A percentile compares a stretch with the other conserved stretches of the same genome.
These are phyloP conservation scores for Apophysomyces ossiformis DNA, from an alignment of 371 early-diverging fungal genomes.

Conservation along the genomic window DNA sequence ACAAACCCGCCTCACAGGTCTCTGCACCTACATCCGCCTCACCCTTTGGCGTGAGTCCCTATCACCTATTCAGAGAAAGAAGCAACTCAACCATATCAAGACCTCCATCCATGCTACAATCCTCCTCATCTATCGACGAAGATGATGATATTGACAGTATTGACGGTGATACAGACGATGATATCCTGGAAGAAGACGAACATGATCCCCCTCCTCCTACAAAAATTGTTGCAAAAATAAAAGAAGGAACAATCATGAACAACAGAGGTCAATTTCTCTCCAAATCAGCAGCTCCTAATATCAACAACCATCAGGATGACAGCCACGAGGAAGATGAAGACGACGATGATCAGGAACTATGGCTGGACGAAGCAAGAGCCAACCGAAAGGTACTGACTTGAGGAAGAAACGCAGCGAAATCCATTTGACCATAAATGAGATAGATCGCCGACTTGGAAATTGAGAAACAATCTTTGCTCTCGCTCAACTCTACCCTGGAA, in stretches of 20 bases:
- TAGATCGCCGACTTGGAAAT: slow-evolving; percentile 60
- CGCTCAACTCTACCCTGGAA: slow-evolving; percentile 49
- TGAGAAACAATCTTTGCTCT: slow-evolving; percentile 50
- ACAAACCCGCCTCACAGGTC: slow-evolving; percentile 12
- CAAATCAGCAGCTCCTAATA: slow-evolving; percentile 16
- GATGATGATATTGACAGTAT: slow-evolving; percentile 25
- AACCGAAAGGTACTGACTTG: slow-evolving; percentile 30
- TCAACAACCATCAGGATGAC: not conserved
- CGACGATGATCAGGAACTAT: slow-evolving; percentile 28
- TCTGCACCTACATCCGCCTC: slow-evolving; percentile 4
- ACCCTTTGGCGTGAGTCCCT: not conserved
- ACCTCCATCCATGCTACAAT: not conserved
- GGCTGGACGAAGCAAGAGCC: slow-evolving; percentile 42
- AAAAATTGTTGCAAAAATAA: slow-evolving; percentile 40
- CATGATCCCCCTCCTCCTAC: slow-evolving; percentile 10
- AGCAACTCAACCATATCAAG: slow-evolving; percentile 3
- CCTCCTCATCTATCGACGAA: slow-evolving; percentile 6
- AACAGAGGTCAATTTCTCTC: slow-evolving; percentile 42
- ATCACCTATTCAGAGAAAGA: not conserved
- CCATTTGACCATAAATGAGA: not conserved
- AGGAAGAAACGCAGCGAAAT: slow-evolving; percentile 4
- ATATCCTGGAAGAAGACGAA: slow-evolving; percentile 8
- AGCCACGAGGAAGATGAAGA: not conserved
- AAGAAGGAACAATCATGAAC: slow-evolving; percentile 43
- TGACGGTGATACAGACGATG: slow-evolving; percentile 27